These are phyloP conservation scores for Hygrophorus pudorinus DNA, from an alignment of 768 basidiomycete species.

Conservation along the genomic window DNA sequence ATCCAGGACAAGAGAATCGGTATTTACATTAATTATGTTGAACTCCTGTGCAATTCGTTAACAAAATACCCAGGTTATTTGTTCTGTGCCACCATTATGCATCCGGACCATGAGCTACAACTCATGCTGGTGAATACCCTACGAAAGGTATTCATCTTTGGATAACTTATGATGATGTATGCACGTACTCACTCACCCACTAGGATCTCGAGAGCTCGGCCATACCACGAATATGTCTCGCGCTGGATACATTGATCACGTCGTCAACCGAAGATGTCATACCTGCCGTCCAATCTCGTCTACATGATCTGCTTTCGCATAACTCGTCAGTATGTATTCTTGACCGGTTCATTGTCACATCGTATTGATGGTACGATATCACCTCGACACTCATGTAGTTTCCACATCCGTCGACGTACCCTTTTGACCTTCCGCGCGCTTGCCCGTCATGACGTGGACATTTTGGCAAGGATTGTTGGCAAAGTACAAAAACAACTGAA, in stretches of 20 bases:
- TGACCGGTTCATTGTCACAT: not conserved
- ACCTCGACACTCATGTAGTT: slow-evolving; percentile 26
- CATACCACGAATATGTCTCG: slow-evolving; percentile 53
- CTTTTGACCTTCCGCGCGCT: slow-evolving; percentile 49
- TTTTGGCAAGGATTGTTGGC: slow-evolving; percentile 32
- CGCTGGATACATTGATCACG: slow-evolving; percentile 58
- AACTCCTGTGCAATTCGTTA: slow-evolving; percentile 1
- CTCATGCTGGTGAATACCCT: slow-evolving; percentile 83
- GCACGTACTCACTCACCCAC: not conserved
- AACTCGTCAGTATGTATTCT: slow-evolving; percentile 55
- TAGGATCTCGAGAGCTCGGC: slow-evolving; percentile 65
- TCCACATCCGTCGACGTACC: slow-evolving; percentile 50
- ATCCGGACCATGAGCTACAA: slow-evolving; percentile 53
- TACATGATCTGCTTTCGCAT: slow-evolving; percentile 60
- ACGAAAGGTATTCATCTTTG: slow-evolving; percentile 46
- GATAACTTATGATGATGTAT: slow-evolving; percentile 1
- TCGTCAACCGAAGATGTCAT: slow-evolving; percentile 56
- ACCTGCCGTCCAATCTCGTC: slow-evolving; percentile 61
- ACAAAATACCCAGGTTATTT: slow-evolving; percentile 52
- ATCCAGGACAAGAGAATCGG: slow-evolving; percentile 62
- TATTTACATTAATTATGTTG: slow-evolving; percentile 16
- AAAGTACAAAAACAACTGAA: slow-evolving; percentile 30
- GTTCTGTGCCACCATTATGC: slow-evolving; percentile 70
- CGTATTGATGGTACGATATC: slow-evolving; percentile 1
- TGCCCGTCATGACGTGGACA: slow-evolving; percentile 32